Evolutionary conservation across 2,329 filamentous ascomycete genomes (phyloP), one percentile per base, ranked within the genome.

Genomic region (Aspergillus fijiensis): DNA sequence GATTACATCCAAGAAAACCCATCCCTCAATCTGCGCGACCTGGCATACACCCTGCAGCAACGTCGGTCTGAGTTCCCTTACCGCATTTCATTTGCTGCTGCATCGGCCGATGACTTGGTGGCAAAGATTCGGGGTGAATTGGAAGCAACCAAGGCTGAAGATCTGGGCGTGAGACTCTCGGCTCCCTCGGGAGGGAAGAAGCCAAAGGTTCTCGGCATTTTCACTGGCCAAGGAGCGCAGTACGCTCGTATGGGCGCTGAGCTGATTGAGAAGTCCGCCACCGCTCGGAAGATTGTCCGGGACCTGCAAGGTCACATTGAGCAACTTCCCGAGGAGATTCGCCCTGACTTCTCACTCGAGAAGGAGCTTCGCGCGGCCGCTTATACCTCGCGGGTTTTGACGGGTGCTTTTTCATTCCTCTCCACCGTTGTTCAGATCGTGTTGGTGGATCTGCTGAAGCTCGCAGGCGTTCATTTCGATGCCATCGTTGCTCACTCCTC

Each of bases 401-500:
- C 1, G 64, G 68, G 70, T 6, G 60, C 67, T 0, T 65, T 73
- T 35, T 72, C 64, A n/a, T 58, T 68, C 10, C 54, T 72, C 5
- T 69, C 67, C 35, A 68, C 67, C 0, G 69, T 69, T 0, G 51
- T 75, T 21, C 71, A 74, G 21, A 63, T 75, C 21, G 53, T 68
- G 6, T 59, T 73, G 3, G 68, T 73, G 7, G 62, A 69, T 21
- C 54, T 73, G 14, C 59, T 74, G 12, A 58, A 58, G 0, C 57
- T 65, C 0, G 74, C 74, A 4, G 74, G 75, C 3, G 56, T 82
- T 19, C 51, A 52, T 0, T 73, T 79, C 5, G 48, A 60, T 3
- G 74, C 72, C 1, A 77, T 80, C 0, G 74, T 81, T 4, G 81
- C 82, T 5, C 81, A 84, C 63, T 82, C 80, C 0, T 80, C 78